Evolutionary conservation across 306 rosid species (phyloP), one percentile per base, ranked within the genome.

Genomic region (Hippophae rhamnoides): DNA sequence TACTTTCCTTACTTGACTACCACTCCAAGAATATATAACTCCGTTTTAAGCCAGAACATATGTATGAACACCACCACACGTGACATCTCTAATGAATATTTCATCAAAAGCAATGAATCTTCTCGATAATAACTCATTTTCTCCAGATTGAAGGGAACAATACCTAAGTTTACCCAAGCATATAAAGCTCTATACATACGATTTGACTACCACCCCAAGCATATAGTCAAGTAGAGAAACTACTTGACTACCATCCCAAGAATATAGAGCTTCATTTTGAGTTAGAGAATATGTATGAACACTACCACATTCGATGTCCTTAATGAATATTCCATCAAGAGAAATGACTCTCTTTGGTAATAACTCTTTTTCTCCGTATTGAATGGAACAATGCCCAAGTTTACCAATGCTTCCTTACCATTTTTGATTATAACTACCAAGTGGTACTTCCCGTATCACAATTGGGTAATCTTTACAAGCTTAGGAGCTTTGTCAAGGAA

Each of bases 391-490:
- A 73, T 90, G 94, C 66, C 97, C 96, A n/a, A 90, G 95, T 67
- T 90, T 95, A 56, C 97, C 97, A 90, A 87, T 81, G 69, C 60
- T 85, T 72, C 97, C 97, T 27, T 84, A 76, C 89, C 96, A 69
- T 61, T 73, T 49, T 90, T 87, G 68, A 94, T 84, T 73, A 87
- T 73, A 75, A 89, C 97, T 38, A 94, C 97, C 6, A 89, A 65
- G 77, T 90, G 90, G 86, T 87, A 87, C 84, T 90, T 95, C 82
- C 94, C 97, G 44, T 95, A 87, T 72, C 94, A 90, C 85, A 90
- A 92, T 46, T 68, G 81, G 78, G 81, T 81, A 81, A 90, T 81
- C 85, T 79, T 90, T 78, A 90, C 90, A 57, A 66, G 83, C 73
- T 90, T 95, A 13, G 96, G 97, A 72, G 97, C 69, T 63, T 90